Base-by-base conservation (phyloP, 1,284 basidiomycete genomes). In the Papiliotrema terrestris region DNA sequence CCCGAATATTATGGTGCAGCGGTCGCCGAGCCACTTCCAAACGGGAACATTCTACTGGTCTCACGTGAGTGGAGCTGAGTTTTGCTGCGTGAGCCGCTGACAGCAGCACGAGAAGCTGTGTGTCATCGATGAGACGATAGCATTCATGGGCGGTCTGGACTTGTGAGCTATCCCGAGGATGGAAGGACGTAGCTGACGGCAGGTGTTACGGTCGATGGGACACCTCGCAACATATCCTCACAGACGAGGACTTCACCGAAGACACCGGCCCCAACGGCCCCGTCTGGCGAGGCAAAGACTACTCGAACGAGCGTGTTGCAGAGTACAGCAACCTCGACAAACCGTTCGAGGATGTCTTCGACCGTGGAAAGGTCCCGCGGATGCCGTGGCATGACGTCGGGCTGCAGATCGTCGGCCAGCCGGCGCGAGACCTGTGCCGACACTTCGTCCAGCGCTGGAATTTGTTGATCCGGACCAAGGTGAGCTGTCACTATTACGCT, bases 361-460 rank as follows among this genome's bases (percentile, higher is more conserved):
- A 97, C 66, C 84, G 96, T 42, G 78, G 82, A 8, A 94, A 88
- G 72, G 83, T 90, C 25, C 91, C 95, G 1, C 83, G 96, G 26
- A 98, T 98, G 92, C 94, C 96, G 23, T 99, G 95, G 91, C 96
- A 99, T 76, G 96, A 99, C 70, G 89, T 96, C 23, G 91, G 87
- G 0, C 82, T 98, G 78, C 96, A 98, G 75, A 84, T 98, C 26
- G 88, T 98, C 17, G 96, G 96, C 2, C 94, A 97, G 72, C 96
- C 96, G 25, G 92, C 95, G 19, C 83, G 96, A 29, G 96, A 99
- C 76, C 78, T 98, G 8, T 91, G 89, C 57, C 84, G 96, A 39
- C 96, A 99, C 77, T 99, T 99, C 67, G 85, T 92, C 26, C 90
- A 98, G 75, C 83, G 94, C 82, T 91, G 69, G 91, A 95, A 95